phyloP scores from a whole-genome alignment of 768 basidiomycete genomes.

The Psilocybe sp. region DNA sequence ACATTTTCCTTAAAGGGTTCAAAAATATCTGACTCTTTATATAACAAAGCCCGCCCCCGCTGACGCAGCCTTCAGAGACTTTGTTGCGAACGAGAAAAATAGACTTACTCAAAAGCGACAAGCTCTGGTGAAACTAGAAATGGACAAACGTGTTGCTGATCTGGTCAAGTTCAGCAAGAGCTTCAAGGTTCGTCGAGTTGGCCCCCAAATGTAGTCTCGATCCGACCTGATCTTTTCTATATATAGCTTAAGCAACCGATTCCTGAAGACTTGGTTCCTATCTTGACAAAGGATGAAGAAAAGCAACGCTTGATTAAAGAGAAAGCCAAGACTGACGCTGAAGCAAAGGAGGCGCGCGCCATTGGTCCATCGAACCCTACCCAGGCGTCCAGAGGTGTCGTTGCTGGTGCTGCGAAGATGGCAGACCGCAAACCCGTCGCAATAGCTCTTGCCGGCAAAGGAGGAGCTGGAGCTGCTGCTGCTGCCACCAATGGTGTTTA shows the following conservation, averaged over 20 bases:
- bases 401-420: constrained; percentile 34
- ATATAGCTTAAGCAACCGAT: constrained; percentile 90
- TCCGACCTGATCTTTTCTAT: constrained; percentile 2
- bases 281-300: constrained; percentile 90
- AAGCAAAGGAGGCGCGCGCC: constrained; percentile 61
- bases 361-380: constrained; percentile 63
- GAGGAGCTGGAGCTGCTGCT: constrained; percentile 10
- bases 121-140: constrained; percentile 84
- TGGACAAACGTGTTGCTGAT: constrained; percentile 93
- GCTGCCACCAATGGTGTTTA: constrained; percentile 10
- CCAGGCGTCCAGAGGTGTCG: constrained; percentile 42
- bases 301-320: constrained; percentile 83
- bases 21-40: constrained; percentile 7
- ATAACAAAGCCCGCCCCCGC: constrained; percentile 50
- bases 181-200: constrained; percentile 78
- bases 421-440: constrained; percentile 10
- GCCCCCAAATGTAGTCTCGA: background rate
- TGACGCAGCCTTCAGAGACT: constrained; percentile 87
- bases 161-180: constrained; percentile 88
- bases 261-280: constrained; percentile 89
- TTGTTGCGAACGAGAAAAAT: constrained; percentile 90
- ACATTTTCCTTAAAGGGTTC: background rate
- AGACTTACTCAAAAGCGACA: constrained; percentile 89
- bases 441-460: constrained; percentile 16
- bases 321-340: constrained; percentile 69